Conservation (phyloP, 1,139 yeast genomes). For the Geotrichum cucujoidarum region DNA sequence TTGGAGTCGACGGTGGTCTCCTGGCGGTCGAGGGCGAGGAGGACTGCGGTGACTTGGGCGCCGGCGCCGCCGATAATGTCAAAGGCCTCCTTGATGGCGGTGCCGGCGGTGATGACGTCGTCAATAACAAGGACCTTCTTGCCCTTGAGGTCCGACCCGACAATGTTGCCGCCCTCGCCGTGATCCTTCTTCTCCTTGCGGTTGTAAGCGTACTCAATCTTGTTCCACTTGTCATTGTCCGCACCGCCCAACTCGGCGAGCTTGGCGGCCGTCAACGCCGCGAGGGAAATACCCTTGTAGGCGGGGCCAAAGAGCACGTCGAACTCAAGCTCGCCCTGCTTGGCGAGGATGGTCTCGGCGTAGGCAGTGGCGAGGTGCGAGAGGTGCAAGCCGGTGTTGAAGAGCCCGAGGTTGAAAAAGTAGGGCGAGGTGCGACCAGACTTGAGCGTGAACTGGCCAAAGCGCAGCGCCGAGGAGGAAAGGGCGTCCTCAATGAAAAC, state of each 20-base stretch:
- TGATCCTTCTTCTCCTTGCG: conserved; percentile 86
- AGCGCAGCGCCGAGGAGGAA: conserved; percentile 73
- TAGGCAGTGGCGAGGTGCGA: conserved; percentile 80
- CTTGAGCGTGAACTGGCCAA: conserved; percentile 84
- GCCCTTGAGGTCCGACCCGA: conserved; percentile 69
- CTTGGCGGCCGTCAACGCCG: conserved; percentile 88
- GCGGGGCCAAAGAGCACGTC: conserved; percentile 97
- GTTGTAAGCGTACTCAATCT: conserved; percentile 42
- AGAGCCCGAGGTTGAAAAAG: conserved; percentile 89
- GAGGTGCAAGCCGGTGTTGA: conserved; percentile 73
- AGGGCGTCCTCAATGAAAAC: conserved; percentile 76
- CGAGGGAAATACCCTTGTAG: conserved; percentile 93
- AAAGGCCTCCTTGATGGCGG: conserved; percentile 94
- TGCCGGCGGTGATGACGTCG: conserved; percentile 98
- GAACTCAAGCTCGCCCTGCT: conserved; percentile 67
- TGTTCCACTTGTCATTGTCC: conserved; percentile 23
- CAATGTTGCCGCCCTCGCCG: conserved; percentile 96
- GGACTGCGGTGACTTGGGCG: conserved; percentile 76
- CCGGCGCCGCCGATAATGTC: conserved; percentile 64
- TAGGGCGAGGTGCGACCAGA: conserved; percentile 94
- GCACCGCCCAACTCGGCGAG: conserved; percentile 69
- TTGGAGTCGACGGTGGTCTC: conserved; percentile 70
- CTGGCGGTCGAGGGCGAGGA: conserved; percentile 92
- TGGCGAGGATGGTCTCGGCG: conserved; percentile 70
- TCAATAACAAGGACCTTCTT: conserved; percentile 80